Base-by-base conservation (phyloP, 2,329 filamentous ascomycete species). In the Aotearoamyces nothofagi region DNA sequence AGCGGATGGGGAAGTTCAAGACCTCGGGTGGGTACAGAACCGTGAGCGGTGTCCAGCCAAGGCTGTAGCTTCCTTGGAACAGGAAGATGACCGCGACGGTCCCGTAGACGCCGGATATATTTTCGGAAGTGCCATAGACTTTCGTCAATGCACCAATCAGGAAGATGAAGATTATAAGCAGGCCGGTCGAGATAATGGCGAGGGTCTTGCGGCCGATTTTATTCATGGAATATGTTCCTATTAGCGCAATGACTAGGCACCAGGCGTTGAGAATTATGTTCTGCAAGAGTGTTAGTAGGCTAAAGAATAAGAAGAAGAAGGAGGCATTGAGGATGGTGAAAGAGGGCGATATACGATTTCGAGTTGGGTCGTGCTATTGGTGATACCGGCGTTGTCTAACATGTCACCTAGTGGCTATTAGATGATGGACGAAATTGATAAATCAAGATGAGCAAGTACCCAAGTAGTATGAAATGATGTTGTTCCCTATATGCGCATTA, bases 91-190 rank as follows among this genome's bases (percentile, higher is more conserved):
- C 54, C 33, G 48, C 50, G 36, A 59, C 51, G 32, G 53, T 50
- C 5, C 52, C 57, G 32, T 60, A 60, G 9, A 55, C 44, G 5
- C 46, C 39, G 9, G 30, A 16, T n/a, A 12, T 24, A 17, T 31
- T 31, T 6, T 9, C 17, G 2, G 11, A 26, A 17, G 17, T 10
- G 13, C 16, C 24, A 9, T 30, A 20, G 5, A 24, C 15, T 11
- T 30, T 64, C 5, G 57, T 56, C 4, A 68, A 42, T 1, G 53
- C 60, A 2, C 62, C 61, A 24, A 66, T 57, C 27, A 64, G 49
- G 34, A 64, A 65, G 2, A 67, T 52, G 16, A 54, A 61, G 14
- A 55, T 32, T 4, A 53, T 49, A 12, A 19, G 17, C 2, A 24
- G 25, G 9, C 10, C 14, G n/a, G 28, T 12, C 14, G 19, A 24